Percentiles rank a stretch among this genome's conserved stretches.
Conservation (phyloP, 306 rosid species). For the Lathyrus tuberosus region DNA sequence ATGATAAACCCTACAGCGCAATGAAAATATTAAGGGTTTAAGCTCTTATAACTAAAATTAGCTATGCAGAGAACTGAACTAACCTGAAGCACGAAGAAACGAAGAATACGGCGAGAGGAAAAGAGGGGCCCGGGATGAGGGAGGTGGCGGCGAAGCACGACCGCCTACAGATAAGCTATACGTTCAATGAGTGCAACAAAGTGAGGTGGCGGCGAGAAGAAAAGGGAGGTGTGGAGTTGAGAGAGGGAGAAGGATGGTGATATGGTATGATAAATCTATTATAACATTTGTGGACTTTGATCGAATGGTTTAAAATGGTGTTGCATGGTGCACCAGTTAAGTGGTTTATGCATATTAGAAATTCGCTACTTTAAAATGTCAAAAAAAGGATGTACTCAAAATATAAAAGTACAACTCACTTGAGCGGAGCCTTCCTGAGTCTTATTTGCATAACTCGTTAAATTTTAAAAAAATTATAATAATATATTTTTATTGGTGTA, state of each 20-base stretch:
- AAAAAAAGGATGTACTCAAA: too few relatives aligned
- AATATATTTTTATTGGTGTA: too few relatives aligned
- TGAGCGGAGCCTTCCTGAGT: too few relatives aligned
- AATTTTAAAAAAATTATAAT: too few relatives aligned
- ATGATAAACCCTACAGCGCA: slow-evolving; percentile 21
- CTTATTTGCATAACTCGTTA: too few relatives aligned
- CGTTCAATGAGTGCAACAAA: too few relatives aligned
- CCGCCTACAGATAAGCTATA: too few relatives aligned
- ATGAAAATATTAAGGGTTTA: not conserved
- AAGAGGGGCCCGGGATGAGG: not conserved
- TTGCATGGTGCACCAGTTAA: too few relatives aligned
- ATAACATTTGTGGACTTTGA: not conserved
- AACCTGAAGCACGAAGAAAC: not conserved
- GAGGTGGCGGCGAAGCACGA: not conserved
- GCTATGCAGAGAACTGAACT: not conserved
- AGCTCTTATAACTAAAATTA: not conserved
- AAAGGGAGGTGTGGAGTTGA: not conserved
- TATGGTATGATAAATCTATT: not conserved
- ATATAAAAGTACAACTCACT: too few relatives aligned
- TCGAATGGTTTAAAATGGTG: not conserved
- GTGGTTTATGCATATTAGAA: too few relatives aligned
- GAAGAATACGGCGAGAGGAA: not conserved
- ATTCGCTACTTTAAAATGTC: too few relatives aligned
- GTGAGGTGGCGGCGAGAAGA: not conserved
- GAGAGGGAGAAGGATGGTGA: not conserved